A percentile compares a stretch with the other conserved stretches of the same genome.
Conservation (phyloP, 306 rosid species). For the Prunus campanulata region DNA sequence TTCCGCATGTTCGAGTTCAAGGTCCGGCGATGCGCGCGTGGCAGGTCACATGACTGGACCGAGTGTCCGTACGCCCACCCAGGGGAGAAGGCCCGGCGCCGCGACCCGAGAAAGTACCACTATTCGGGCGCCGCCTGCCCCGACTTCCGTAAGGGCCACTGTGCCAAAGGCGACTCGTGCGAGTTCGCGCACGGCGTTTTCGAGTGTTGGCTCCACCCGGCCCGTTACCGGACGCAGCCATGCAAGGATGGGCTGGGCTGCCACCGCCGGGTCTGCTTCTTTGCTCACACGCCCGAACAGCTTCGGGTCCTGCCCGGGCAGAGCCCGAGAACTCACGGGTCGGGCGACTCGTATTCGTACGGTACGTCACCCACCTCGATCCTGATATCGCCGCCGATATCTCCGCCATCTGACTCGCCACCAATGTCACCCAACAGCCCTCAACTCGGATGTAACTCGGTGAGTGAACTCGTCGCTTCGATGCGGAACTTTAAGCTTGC, state of each 20-base stretch:
- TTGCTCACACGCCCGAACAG: conserved; percentile 81
- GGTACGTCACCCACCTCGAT: conserved; percentile 67
- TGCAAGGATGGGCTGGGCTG: conserved; percentile 78
- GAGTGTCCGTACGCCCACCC: conserved; percentile 93
- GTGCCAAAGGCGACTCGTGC: conserved; percentile 69
- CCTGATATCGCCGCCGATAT: conserved; percentile 40
- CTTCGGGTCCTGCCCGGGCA: conserved; percentile 48
- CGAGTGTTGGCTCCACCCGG: conserved; percentile 95
- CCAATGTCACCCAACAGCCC: conserved; percentile 41
- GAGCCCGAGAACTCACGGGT: conserved; percentile 23
- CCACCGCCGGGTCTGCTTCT: conserved; percentile 78
- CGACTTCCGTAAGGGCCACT: conserved; percentile 70
- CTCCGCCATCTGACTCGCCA: conserved; percentile 52
- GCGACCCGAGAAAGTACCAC: conserved; percentile 67
- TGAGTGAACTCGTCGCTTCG: conserved; percentile 37
- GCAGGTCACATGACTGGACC: conserved; percentile 86
- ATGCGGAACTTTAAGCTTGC: conserved; percentile 41
- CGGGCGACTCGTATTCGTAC: conserved; percentile 23
- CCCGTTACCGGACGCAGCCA: conserved; percentile 82
- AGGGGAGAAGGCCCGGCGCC: conserved; percentile 89
- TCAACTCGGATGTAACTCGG: conserved; percentile 24
- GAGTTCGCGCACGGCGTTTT: conserved; percentile 90
- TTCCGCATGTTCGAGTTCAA: conserved; percentile 89
- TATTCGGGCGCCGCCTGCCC: conserved; percentile 75
- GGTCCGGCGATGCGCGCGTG: conserved; percentile 61